Evolutionary conservation across 768 basidiomycete genomes (phyloP).

Genomic region (Leucosporidium creatinivorum): DNA sequence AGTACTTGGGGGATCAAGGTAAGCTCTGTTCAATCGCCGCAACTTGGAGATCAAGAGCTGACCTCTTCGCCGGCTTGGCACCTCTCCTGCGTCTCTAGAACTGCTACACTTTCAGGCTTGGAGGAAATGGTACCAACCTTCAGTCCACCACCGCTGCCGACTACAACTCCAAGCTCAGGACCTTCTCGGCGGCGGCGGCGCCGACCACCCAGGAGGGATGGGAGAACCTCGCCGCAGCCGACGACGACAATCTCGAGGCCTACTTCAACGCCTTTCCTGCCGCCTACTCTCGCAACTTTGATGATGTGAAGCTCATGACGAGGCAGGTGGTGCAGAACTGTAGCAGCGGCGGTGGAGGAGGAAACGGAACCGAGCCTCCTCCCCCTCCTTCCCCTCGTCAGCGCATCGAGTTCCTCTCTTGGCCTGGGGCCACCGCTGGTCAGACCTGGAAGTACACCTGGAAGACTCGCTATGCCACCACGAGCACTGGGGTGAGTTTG

Average conservation of each 20-base stretch:
- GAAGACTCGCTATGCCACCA: neutral
- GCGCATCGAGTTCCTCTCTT: conserved; percentile 19
- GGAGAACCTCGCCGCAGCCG: neutral
- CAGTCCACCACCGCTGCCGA: no score
- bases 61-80: no score
- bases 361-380: neutral
- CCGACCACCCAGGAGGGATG: no score
- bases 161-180: no score
- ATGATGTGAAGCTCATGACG: neutral
- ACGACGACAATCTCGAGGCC: conserved; percentile 1
- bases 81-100: no score
- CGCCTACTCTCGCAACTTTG: neutral
- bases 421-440: neutral
- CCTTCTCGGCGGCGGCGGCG: no score
- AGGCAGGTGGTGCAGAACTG: neutral
- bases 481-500: neutral
- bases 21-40: no score
- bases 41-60: no score
- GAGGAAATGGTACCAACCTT: no score
- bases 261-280: neutral
- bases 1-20: no score
- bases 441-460: conserved; percentile 17
- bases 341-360: neutral
- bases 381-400: conserved; percentile 9
- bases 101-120: no score